Evolutionary conservation across 2,329 filamentous ascomycete genomes (phyloP).

Genomic region (Beauveria caledonica): DNA sequence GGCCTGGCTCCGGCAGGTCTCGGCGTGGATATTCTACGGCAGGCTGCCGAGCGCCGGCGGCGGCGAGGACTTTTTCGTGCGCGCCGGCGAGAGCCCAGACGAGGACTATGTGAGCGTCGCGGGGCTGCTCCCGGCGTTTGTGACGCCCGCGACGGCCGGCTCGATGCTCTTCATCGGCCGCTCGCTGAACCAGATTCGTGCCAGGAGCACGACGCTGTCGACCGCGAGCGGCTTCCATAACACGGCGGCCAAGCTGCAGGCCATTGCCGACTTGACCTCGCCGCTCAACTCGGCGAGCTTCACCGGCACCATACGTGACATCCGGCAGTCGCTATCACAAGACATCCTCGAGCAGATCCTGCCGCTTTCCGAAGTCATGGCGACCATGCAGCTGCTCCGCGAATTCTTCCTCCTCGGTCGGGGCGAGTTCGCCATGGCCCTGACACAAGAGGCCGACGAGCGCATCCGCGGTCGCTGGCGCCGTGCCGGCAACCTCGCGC

Average conservation of each 20-base stretch:
- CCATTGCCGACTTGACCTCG: slow-evolving; percentile 59
- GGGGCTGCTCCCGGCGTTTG: slow-evolving; percentile 68
- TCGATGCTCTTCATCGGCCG: slow-evolving; percentile 89
- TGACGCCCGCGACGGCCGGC: slow-evolving; percentile 61
- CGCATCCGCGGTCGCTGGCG: slow-evolving; percentile 67
- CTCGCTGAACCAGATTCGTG: slow-evolving; percentile 75
- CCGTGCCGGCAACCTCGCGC: slow-evolving; percentile 49
- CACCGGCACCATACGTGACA: slow-evolving; percentile 62
- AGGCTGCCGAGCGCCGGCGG: slow-evolving; percentile 67
- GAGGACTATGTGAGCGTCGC: slow-evolving; percentile 50
- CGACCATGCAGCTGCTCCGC: slow-evolving; percentile 68
- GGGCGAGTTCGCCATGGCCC: slow-evolving; percentile 82
- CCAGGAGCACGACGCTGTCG: slow-evolving; percentile 40
- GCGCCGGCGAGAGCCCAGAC: slow-evolving; percentile 35
- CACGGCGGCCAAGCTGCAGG: slow-evolving; percentile 58
- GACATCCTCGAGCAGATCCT: slow-evolving; percentile 77
- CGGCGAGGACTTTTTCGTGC: slow-evolving; percentile 79
- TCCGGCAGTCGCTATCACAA: slow-evolving; percentile 73
- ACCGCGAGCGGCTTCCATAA: slow-evolving; percentile 36
- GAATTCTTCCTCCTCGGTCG: slow-evolving; percentile 82
- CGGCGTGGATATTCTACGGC: slow-evolving; percentile 87
- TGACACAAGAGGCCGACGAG: slow-evolving; percentile 79
- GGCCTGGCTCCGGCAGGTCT: slow-evolving; percentile 84
- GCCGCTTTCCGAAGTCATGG: slow-evolving; percentile 66
- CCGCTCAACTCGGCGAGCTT: slow-evolving; percentile 68